Base-by-base conservation (phyloP, 2,329 filamentous ascomycete genomes). In the Pyricularia pennisetigena region DNA sequence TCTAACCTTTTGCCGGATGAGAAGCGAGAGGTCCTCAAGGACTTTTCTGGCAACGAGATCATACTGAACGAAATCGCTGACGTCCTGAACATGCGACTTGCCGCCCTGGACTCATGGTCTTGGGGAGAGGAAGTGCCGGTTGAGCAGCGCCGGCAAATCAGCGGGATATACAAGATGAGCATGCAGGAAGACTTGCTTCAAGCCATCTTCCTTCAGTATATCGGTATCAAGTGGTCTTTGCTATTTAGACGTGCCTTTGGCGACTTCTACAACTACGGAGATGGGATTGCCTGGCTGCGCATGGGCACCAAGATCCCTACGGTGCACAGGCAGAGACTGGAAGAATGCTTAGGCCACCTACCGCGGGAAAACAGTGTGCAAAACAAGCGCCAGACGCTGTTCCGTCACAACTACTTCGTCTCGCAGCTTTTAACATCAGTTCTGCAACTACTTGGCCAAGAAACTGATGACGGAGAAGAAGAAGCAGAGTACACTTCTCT, bases 181-280 rank as follows among this genome's bases (percentile, higher is more conserved):
- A 84, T 84, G 80, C 80, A 85, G 49, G 82, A 85, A 70, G 82
- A 85, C 35, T 77, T 84, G 0, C 77, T 84, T 1, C 81, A 85
- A 67, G 81, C 82, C 0, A 78, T 85, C 0, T 79, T 85, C n/a
- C 73, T 85, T 0, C 81, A 85, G 64, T 82, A 80, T 67, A 76
- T 85, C 29, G 83, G 83, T 2, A 74, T 81, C 16, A 80, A 77
- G 32, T 82, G 81, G 79, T 82, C 81, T 1, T 78, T 80, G 0
- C 78, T 78, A 49, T 72, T 85, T 66, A 83, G 82, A 66, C 14
- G 67, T 0, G 74, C 71, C 0, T 79, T 85, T 59, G 70, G 64
- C 5, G 35, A 41, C 0, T 76, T 78, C 67, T 20, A 84, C 86
- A 67, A 74, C 78, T 77, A 77, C 54, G 70, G 73, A 12, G 73